Evolutionary conservation across 2,329 filamentous ascomycete species (phyloP).

Genomic region (Curvularia spicifera): DNA sequence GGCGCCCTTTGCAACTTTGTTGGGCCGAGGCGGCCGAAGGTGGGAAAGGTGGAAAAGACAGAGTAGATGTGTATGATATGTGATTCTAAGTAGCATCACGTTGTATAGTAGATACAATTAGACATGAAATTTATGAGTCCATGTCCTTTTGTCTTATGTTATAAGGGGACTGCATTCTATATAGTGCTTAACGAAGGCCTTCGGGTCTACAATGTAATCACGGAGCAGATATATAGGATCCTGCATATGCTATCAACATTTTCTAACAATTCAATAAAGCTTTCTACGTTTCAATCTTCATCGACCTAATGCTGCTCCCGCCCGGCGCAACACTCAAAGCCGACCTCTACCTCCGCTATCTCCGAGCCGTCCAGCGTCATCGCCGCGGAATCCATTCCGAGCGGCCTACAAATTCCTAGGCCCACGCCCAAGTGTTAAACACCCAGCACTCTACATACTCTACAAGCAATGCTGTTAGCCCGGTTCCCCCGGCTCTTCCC

Average conservation of each 20-base stretch:
- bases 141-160: background rate
- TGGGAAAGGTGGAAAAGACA: background rate
- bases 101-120: background rate
- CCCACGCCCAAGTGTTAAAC: background rate
- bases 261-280: background rate
- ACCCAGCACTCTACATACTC: background rate
- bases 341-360: background rate
- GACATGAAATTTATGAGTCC: background rate
- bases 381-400: conserved; percentile 12
- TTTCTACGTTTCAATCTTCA: background rate
- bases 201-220: background rate
- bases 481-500: conserved; percentile 1
- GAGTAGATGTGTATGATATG: background rate
- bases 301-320: background rate
- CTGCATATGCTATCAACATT: background rate
- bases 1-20: conserved; percentile 80
- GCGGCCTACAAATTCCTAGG: conserved; percentile 1
- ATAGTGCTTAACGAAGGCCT: too few relatives aligned
- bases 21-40: conserved; percentile 19
- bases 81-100: background rate
- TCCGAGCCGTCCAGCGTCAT: conserved; percentile 7
- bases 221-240: background rate
- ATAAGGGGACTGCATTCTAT: too few relatives aligned
- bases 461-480: conserved; percentile 9
- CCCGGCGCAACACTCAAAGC: background rate